Conservation (phyloP, 2,329 filamentous ascomycete species). For the Septoria linicola region DNA sequence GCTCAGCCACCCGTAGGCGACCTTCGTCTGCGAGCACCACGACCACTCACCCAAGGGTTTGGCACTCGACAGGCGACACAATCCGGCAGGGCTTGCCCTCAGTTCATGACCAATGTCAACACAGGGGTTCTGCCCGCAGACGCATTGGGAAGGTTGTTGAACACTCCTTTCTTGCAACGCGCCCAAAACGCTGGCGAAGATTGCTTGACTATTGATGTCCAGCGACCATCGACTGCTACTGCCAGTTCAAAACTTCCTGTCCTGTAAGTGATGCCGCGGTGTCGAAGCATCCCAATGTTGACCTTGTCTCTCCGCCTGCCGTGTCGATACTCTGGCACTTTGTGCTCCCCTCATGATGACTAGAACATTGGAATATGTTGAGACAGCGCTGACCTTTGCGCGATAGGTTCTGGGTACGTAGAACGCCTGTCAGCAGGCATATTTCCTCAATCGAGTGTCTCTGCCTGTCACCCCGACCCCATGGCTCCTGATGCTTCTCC, state of each 20-base stretch:
- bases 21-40: conserved; percentile 68
- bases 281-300: too few species aligned
- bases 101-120: conserved; percentile 54
- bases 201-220: conserved; percentile 42
- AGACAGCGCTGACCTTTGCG: too few species aligned
- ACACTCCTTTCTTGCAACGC: conserved; percentile 42
- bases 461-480: too few species aligned
- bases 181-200: conserved; percentile 43
- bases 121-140: conserved; percentile 36
- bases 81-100: conserved; percentile 64
- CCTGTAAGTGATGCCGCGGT: too few species aligned
- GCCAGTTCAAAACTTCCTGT: conserved; percentile 46
- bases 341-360: too few species aligned
- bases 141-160: conserved; percentile 41
- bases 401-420: too few species aligned
- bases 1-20: conserved; percentile 66
- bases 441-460: too few species aligned
- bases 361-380: too few species aligned
- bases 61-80: conserved; percentile 63
- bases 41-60: conserved; percentile 56
- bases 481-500: too few species aligned
- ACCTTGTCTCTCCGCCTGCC: too few species aligned
- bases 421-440: too few species aligned
- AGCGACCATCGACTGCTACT: conserved; percentile 42
- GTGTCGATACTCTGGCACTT: too few species aligned